Conservation (phyloP, 495 filamentous ascomycete species). For the Penicillium ochrochloron region DNA sequence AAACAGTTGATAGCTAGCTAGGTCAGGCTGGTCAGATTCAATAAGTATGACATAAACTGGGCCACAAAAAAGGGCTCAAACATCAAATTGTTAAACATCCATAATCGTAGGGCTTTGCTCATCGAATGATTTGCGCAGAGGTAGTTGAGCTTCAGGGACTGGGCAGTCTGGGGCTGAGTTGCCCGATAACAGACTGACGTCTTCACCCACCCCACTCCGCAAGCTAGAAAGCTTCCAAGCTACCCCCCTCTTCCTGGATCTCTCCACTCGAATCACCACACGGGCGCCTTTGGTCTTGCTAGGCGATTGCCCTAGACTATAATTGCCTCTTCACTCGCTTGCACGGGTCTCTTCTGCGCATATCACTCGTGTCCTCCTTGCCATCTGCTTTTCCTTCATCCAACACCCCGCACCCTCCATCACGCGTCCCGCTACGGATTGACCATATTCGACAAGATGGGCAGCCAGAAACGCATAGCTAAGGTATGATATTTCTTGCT, state of each 20-base stretch:
- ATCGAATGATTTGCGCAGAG: background rate
- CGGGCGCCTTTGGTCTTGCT: background rate
- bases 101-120: background rate
- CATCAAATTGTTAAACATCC: background rate
- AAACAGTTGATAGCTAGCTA: background rate
- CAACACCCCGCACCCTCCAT: conserved; percentile 22
- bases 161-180: background rate
- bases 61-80: background rate
- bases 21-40: conserved; percentile 4
- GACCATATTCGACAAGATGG: conserved; percentile 39
- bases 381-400: conserved; percentile 4
- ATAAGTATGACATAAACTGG: background rate
- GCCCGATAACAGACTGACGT: conserved; percentile 29
- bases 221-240: conserved; percentile 26
- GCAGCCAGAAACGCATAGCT: conserved; percentile 63
- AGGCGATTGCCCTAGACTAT: background rate
- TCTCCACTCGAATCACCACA: conserved; percentile 26
- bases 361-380: background rate
- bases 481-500: conserved; percentile 48
- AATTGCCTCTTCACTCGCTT: conserved; percentile 29
- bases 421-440: conserved; percentile 22
- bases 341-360: background rate
- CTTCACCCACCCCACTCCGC: conserved; percentile 30
- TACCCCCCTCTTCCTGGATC: conserved; percentile 8
- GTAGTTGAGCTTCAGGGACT: background rate